A percentile compares a stretch with the other conserved stretches of the same genome.
phyloP scores from a whole-genome alignment of 345 rosid genomes.

The Ricinus communis region DNA sequence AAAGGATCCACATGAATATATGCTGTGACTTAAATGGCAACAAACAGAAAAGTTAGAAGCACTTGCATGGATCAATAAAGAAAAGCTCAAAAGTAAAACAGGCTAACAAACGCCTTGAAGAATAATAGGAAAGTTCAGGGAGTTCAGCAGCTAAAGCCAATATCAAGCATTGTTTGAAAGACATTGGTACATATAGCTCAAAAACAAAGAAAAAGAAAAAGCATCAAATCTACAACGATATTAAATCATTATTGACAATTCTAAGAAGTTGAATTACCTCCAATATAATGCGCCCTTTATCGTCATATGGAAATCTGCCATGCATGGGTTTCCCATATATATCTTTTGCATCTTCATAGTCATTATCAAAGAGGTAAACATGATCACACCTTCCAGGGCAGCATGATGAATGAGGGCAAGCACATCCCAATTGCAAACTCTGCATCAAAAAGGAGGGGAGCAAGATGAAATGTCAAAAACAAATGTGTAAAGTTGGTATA shows the following conservation, averaged over 20 bases:
- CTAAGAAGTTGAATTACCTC: constrained; percentile 56
- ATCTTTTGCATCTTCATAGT: constrained; percentile 94
- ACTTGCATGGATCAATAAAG: background rate
- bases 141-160: background rate
- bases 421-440: constrained; percentile 74
- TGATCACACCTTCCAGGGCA: constrained; percentile 77
- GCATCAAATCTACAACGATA: background rate
- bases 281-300: constrained; percentile 68
- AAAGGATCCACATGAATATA: background rate
- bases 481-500: background rate
- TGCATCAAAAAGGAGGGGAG: constrained; percentile 27
- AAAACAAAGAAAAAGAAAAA: too few relatives aligned
- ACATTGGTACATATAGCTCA: too few relatives aligned
- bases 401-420: constrained; percentile 63
- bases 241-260: background rate
- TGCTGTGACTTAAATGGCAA: background rate
- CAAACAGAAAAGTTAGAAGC: background rate
- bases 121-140: background rate
- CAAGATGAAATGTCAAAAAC: background rate
- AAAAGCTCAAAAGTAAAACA: background rate
- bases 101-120: background rate
- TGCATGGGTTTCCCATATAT: constrained; percentile 67
- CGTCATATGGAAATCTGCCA: constrained; percentile 83
- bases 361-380: constrained; percentile 86
- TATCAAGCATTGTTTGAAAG: background rate